phyloP scores from a whole-genome alignment of 2,329 filamentous ascomycete genomes.

The Truncatella angustata region DNA sequence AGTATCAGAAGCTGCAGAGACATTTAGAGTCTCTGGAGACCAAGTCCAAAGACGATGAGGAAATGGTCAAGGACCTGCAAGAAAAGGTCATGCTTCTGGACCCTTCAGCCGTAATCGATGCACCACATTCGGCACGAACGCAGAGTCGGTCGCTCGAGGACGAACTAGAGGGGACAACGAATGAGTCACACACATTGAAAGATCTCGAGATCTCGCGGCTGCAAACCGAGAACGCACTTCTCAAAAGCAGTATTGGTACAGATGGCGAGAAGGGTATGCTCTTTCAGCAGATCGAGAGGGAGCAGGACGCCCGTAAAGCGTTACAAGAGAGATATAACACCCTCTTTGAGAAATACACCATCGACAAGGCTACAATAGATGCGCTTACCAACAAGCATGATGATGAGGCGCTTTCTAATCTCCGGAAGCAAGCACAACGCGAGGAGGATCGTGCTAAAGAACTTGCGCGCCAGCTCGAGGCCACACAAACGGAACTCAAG shows the following conservation, averaged over 20 bases:
- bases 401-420: constrained; percentile 49
- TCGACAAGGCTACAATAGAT: constrained; percentile 57
- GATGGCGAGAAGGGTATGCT: constrained; percentile 54
- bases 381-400: constrained; percentile 50
- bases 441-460: constrained; percentile 48
- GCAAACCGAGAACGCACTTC: constrained; percentile 59
- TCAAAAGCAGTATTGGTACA: constrained; percentile 53
- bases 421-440: constrained; percentile 47
- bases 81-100: constrained; percentile 48
- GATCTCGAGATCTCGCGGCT: constrained; percentile 54
- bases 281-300: constrained; percentile 54
- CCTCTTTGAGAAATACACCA: constrained; percentile 56
- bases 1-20: constrained; percentile 27
- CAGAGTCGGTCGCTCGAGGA: constrained; percentile 47
- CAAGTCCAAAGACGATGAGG: constrained; percentile 49
- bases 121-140: constrained; percentile 34
- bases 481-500: constrained; percentile 39
- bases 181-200: constrained; percentile 39
- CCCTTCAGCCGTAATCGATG: constrained; percentile 18
- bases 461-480: constrained; percentile 43
- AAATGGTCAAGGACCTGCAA: constrained; percentile 56
- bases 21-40: constrained; percentile 33
- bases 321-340: constrained; percentile 56
- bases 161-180: constrained; percentile 52
- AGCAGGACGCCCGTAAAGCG: constrained; percentile 47